Percentiles rank a stretch among this genome's conserved stretches.
Evolutionary conservation across 1,139 yeast species (phyloP).

Genomic region (Diutina siamensis): DNA sequence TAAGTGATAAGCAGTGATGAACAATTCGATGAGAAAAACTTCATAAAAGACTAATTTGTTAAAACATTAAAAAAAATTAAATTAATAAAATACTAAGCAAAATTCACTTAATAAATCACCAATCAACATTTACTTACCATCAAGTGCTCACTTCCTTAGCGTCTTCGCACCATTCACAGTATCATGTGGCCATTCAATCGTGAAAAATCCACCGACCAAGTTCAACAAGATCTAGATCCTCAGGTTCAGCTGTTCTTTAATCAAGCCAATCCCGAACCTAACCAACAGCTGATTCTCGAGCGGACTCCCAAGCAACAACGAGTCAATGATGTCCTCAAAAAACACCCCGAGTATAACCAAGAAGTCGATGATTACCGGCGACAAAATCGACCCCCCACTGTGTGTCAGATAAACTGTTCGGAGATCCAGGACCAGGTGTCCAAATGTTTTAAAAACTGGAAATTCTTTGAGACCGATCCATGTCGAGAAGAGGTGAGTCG

Average conservation of each 20-base stretch:
- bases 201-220: neutral
- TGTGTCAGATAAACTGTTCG: slow-evolving; percentile 27
- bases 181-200: slow-evolving; percentile 6
- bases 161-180: neutral
- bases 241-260: slow-evolving; percentile 21
- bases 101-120: too few relatives aligned
- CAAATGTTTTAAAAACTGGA: slow-evolving; percentile 27
- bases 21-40: too few relatives aligned
- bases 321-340: slow-evolving; percentile 19
- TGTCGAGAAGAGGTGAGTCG: slow-evolving; percentile 21
- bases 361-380: slow-evolving; percentile 25
- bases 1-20: too few relatives aligned
- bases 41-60: too few relatives aligned
- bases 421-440: slow-evolving; percentile 29
- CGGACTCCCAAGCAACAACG: slow-evolving; percentile 17
- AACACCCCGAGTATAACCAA: slow-evolving; percentile 14
- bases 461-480: slow-evolving; percentile 15
- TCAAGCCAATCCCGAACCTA: slow-evolving; percentile 20
- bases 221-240: slow-evolving; percentile 15
- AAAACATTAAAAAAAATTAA: too few relatives aligned
- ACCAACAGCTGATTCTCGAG: slow-evolving; percentile 16
- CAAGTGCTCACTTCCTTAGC: too few relatives aligned
- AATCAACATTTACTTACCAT: too few relatives aligned
- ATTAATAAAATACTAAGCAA: too few relatives aligned
- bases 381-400: slow-evolving; percentile 17